Evolutionary conservation across 2,329 filamentous ascomycete genomes (phyloP).

Genomic region (Davidsoniella neocaledoniae): DNA sequence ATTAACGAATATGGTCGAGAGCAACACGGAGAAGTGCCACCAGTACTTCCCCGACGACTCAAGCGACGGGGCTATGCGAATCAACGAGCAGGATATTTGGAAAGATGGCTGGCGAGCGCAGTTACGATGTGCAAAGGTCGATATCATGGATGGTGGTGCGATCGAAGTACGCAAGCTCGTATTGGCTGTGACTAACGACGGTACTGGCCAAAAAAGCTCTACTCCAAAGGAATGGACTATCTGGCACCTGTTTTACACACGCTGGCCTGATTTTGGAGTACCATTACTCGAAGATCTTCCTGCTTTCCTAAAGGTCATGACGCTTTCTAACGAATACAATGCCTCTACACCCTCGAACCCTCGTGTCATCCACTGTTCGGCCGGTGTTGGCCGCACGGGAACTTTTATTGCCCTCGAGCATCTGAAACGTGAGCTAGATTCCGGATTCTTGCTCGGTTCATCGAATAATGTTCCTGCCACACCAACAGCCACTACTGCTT

Average conservation of each 20-base stretch:
- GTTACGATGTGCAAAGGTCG: constrained; percentile 48
- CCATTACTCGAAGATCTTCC: constrained; percentile 51
- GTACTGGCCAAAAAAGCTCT: constrained; percentile 11
- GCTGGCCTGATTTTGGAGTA: constrained; percentile 83
- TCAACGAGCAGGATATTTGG: constrained; percentile 50
- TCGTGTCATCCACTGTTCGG: constrained; percentile 73
- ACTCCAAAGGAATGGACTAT: constrained; percentile 37
- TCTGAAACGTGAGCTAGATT: constrained; percentile 63
- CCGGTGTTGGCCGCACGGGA: constrained; percentile 82
- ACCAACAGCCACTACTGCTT: neutral
- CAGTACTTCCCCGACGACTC: constrained; percentile 61
- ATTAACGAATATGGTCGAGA: constrained; percentile 79
- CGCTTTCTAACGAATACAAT: constrained; percentile 42
- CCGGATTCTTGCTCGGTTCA: constrained; percentile 44
- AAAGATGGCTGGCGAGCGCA: constrained; percentile 50
- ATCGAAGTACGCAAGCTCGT: constrained; percentile 62
- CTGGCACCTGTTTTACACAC: constrained; percentile 71
- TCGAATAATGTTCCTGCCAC: constrained; percentile 14
- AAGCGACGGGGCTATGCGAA: constrained; percentile 33
- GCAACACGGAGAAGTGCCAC: constrained; percentile 64
- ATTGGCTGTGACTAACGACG: constrained; percentile 31
- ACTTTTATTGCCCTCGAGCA: constrained; percentile 96
- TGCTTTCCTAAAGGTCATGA: constrained; percentile 53
- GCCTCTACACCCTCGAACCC: constrained; percentile 32
- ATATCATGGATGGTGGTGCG: constrained; percentile 37